Base-by-base conservation (phyloP, 1,284 basidiomycete species). In the Ustilago vetiveriae region DNA sequence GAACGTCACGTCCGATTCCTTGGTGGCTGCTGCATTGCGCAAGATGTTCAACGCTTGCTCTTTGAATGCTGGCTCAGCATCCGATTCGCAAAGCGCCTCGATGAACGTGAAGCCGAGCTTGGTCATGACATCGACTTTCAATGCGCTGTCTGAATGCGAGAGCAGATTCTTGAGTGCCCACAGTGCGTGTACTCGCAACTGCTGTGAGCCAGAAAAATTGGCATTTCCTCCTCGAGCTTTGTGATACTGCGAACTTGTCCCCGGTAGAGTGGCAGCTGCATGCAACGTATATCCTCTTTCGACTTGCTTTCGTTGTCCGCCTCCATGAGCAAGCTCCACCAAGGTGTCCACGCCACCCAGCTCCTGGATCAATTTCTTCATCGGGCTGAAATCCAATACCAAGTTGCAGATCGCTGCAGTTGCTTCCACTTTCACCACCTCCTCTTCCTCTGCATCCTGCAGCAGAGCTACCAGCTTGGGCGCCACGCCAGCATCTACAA, bases 111-210 rank as follows among this genome's bases (percentile, higher is more conserved):
- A 75, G 10, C 36, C 53, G 13, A 78, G 54, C 40, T 52, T 49
- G 11, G 46, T 21, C 48, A 80, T 56, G 21, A 81, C 58, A 13
- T 46, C 37, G 16, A 32, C 36, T 46, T 78, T 76, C 30, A 70
- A 41, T 6, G 57, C 32, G 14, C 54, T 39, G 16, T 76, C 72
- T 19, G 63, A 54, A 30, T 67, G 51, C 23, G 68, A 77, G 13
- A 80, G 52, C 8, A 79, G 46, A 35, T 81, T 81, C 45, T 80
- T 81, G 35, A 81, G 47, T 10, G 73, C 78, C 75, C 79, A 81
- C 4, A 81, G 42, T 2, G 78, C 74, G 30, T 79, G 74, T 21
- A 75, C 43, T 8, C 68, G 59, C 35, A 74, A 36, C 29, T 71
- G 62, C 37, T 66, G 57, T 5, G 53, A 62, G 17, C 66, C 66